Base-by-base conservation (phyloP, 441 rosid genomes). In the Jatropha podagrica region DNA sequence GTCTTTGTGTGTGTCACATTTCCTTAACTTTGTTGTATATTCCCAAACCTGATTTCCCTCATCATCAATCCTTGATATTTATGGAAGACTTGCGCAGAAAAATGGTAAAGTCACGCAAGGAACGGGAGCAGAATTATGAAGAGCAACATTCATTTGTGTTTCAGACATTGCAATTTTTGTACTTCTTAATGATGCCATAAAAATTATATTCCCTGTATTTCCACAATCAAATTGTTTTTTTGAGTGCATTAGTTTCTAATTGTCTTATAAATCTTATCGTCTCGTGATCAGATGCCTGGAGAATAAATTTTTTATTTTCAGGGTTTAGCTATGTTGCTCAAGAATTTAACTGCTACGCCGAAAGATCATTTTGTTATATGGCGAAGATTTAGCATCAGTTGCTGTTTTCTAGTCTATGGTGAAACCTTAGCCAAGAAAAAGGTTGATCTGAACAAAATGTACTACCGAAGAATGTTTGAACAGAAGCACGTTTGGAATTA, bases 121-220 rank as follows among this genome's bases (percentile, higher is more conserved):
- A 77, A 55, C 14, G 58, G 68, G 69, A 78, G 41, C 52, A 71
- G 66, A 76, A 49, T 80, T 82, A 67, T 26, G 63, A 32, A 73
- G 77, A 63, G 77, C n/a, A 40, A 52, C 27, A 26, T 75, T 79
- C 59, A 38, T 38, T 14, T 74, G 71, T 67, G 40, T 48, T 74
- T 42, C 40, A 23, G 37, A 72, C 62, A 64, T 69, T n/a, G 13
- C 62, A 18, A 18, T 44, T 72, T 81, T 79, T 76, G 69, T 41
- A 54, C 40, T 68, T 56, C 23, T 5, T 44, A 42, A 65, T 46
- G 60, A 37, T 71, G 58, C 18, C 70, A 37, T 41, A 15, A 67
- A 42, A 14, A 10, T 41, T 49, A 4, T 10, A 46, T 54, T 76
- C 41, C 55, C 42, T n/a, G 20, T 44, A 38, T 71, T 41, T 69